These are phyloP conservation scores for Aureobasidium melanogenum DNA, from an alignment of 2,329 filamentous ascomycete genomes.

Conservation along the genomic window DNA sequence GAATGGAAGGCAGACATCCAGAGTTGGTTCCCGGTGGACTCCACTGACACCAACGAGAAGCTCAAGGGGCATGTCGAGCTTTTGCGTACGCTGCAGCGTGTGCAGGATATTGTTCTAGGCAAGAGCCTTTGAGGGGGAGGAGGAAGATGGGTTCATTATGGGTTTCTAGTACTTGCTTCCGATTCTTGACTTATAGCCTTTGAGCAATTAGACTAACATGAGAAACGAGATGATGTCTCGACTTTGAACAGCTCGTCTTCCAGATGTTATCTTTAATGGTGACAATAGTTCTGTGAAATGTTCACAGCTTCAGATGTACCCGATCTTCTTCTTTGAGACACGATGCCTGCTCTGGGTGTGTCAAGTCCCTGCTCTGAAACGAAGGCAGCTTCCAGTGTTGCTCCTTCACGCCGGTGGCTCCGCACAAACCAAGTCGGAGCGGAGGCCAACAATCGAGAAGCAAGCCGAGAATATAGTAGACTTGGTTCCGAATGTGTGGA, in stretches of 20 bases:
- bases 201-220: background rate
- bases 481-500: background rate
- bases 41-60: background rate
- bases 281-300: background rate
- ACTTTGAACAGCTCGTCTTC: background rate
- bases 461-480: background rate
- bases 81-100: constrained; percentile 19
- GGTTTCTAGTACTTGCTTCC: background rate
- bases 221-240: background rate
- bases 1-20: constrained; percentile 22
- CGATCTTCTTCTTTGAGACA: background rate
- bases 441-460: background rate
- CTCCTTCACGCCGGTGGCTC: background rate
- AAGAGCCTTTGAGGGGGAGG: background rate
- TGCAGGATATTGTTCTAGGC: constrained; percentile 2
- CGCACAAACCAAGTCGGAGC: no score
- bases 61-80: constrained; percentile 21
- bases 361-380: background rate
- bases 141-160: background rate
- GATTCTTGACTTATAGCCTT: background rate
- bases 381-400: background rate
- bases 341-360: background rate
- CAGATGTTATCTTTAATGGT: background rate
- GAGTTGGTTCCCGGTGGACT: constrained; percentile 22
- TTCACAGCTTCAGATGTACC: background rate